Evolutionary conservation across 116 monocot species (phyloP).

Genomic region (Cymodocea nodosa): DNA sequence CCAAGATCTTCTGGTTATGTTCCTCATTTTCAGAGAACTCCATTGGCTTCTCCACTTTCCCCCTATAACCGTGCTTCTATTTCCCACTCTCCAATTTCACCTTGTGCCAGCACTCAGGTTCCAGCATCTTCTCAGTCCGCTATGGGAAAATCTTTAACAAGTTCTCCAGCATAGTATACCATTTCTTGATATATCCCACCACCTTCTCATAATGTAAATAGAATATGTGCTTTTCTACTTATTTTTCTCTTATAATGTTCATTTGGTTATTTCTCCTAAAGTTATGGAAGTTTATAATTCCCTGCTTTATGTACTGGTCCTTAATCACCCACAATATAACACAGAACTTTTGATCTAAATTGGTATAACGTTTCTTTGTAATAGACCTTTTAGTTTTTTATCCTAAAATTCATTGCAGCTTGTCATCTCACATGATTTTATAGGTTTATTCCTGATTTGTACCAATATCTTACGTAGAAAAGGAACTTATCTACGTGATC

Average conservation of each 20-base stretch:
- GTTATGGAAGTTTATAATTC: too few species aligned
- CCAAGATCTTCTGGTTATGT: constrained; percentile 40
- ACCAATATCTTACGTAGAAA: too few species aligned
- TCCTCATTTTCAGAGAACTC: constrained; percentile 30
- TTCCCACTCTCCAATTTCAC: constrained; percentile 29
- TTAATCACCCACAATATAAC: too few species aligned
- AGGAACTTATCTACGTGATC: too few species aligned
- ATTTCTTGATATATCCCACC: constrained; percentile 11
- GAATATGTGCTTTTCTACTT: not conserved
- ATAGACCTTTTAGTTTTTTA: too few species aligned
- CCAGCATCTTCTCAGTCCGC: constrained; percentile 9
- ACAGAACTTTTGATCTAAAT: too few species aligned
- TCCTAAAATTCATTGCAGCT: too few species aligned
- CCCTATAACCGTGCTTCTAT: constrained; percentile 22
- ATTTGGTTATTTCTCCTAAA: too few species aligned
- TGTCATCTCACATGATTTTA: too few species aligned
- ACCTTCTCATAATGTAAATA: constrained; percentile 1
- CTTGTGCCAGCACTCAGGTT: constrained; percentile 11
- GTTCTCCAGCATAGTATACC: constrained; percentile 17
- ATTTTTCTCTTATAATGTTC: not conserved
- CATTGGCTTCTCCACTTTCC: constrained; percentile 49
- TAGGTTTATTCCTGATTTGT: too few species aligned
- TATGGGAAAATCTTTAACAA: constrained; percentile 17
- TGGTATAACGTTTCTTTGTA: too few species aligned
- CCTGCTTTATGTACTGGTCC: too few species aligned